Percentiles rank a stretch among this genome's conserved stretches.
Evolutionary conservation across 768 basidiomycete species (phyloP).

Genomic region (Russula virescens): DNA sequence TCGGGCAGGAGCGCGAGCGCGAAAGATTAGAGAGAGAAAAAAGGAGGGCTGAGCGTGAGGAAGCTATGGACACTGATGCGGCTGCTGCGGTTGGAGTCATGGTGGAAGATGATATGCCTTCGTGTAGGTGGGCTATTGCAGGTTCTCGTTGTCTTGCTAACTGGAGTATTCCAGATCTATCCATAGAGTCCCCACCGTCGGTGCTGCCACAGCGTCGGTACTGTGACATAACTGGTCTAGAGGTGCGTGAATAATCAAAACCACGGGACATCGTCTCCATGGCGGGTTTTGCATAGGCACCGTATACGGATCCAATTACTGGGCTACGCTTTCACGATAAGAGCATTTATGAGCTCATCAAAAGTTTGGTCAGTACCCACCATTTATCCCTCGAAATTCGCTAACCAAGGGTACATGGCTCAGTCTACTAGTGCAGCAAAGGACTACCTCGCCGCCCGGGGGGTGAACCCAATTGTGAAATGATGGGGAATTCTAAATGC

Average conservation of each 20-base stretch:
- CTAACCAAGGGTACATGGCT: background rate
- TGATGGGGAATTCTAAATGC: conserved; percentile 5
- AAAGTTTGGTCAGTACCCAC: conserved; percentile 50
- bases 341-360: conserved; percentile 79
- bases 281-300: conserved; percentile 43
- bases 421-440: conserved; percentile 68
- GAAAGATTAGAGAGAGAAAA: conserved; percentile 64
- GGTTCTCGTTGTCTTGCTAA: background rate
- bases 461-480: conserved; percentile 36
- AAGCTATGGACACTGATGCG: conserved; percentile 54
- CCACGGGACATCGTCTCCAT: background rate
- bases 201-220: conserved; percentile 69
- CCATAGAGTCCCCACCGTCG: conserved; percentile 82
- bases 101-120: conserved; percentile 58
- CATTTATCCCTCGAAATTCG: background rate
- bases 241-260: conserved; percentile 38
- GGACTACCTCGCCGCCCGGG: conserved; percentile 62
- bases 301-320: conserved; percentile 78
- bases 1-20: conserved; percentile 73
- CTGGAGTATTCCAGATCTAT: conserved; percentile 45
- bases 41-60: conserved; percentile 43
- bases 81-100: conserved; percentile 26
- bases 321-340: conserved; percentile 80
- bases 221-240: conserved; percentile 83
- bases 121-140: conserved; percentile 44